These are phyloP conservation scores for Phytophthora fragariae DNA, from an alignment of 352 stramenopile genomes.

Conservation along the genomic window DNA sequence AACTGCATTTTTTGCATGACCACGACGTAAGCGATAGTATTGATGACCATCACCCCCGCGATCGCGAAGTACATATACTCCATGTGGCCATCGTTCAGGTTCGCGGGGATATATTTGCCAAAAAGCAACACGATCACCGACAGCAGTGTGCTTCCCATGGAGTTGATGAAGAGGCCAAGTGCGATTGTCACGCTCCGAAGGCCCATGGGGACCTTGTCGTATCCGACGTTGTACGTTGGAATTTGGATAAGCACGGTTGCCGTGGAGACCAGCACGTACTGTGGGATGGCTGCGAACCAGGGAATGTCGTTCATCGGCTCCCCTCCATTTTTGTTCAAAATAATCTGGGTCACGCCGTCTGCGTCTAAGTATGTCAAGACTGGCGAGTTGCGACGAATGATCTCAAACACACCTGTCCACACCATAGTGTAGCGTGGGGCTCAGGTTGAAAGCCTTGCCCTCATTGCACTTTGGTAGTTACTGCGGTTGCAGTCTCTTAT, in stretches of 20 bases:
- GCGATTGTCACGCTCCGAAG: constrained; percentile 41
- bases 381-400: constrained; percentile 33
- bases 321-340: constrained; percentile 39
- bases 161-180: constrained; percentile 43
- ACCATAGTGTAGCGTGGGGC: constrained; percentile 1
- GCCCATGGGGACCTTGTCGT: constrained; percentile 38
- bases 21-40: background rate
- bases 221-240: constrained; percentile 44
- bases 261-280: constrained; percentile 46
- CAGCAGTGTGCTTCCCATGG: constrained; percentile 59
- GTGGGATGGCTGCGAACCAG: constrained; percentile 33
- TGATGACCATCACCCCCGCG: constrained; percentile 8
- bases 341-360: constrained; percentile 18
- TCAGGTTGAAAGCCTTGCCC: constrained; percentile 4
- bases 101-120: constrained; percentile 45
- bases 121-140: constrained; percentile 71
- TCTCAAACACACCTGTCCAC: constrained; percentile 44
- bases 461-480: constrained; percentile 3
- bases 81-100: constrained; percentile 36
- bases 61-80: constrained; percentile 49
- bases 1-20: constrained; percentile 9
- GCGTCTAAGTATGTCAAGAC: constrained; percentile 24
- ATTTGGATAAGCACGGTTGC: constrained; percentile 47
- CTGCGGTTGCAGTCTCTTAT: background rate
- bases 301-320: constrained; percentile 17